Evolutionary conservation across 176 grass and related monocot genomes (phyloP), one percentile per base, ranked within the genome.

Genomic region (Carex kokanica): DNA sequence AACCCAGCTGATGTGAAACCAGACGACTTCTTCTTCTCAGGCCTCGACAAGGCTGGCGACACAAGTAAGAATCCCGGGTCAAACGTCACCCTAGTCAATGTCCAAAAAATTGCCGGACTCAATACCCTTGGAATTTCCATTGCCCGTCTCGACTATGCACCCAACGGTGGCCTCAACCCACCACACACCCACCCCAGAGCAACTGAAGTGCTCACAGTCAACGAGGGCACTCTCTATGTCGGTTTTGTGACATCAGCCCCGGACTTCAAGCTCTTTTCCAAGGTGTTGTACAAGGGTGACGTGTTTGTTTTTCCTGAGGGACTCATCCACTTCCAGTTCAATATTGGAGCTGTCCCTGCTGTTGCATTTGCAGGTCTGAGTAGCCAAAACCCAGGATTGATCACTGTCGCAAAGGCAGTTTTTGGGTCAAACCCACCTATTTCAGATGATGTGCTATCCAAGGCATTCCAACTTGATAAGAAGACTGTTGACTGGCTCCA

Each of bases 391-490:
- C 74, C 74, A 29, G 74, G 74, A 0, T 16, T 51, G 21, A 6
- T 54, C 8, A 65, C 63, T 32, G 1, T 65, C 3, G 63, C 63
- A 32, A 65, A 75, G 18, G 71, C 71, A 7, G 40, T 75, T 15
- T 75, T 75, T 0, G 71, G 71, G 5, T 25, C 71, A 6, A 75
- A 75, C 40, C 71, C 2, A 7, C 71, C 71, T 2, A 75, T 75
- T 75, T 75, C 38, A 25, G 71, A 75, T 52, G 71, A 75, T 75
- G 71, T 75, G 23, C 18, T 75, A 20, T 0, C 71, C 15, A 75
- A 75, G 71, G 34, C 71, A 51, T 75, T 75, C 4, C 27, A 65
- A 13, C 63, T 65, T 6, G 63, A 65, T 65, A 65, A 65, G 27
- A 65, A 65, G 27, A 65, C 0, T 2, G 63, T 65, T 15, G 63